phyloP scores from a whole-genome alignment of 108 stramenopile species.

The Seminavis robusta region DNA sequence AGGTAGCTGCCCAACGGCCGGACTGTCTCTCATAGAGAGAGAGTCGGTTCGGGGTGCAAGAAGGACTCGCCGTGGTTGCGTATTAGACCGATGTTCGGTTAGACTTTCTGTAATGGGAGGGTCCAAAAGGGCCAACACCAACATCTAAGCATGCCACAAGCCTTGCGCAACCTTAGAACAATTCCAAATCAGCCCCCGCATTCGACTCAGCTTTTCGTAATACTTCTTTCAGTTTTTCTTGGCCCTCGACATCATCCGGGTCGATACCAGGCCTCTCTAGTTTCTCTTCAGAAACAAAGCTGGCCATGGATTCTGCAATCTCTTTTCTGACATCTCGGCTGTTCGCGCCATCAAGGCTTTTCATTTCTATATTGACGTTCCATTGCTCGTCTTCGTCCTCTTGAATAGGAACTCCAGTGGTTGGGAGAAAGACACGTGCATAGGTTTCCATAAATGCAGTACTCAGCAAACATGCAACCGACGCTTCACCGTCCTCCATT shows the following conservation, averaged over 20 bases:
- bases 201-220: too few relatives aligned
- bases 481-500: slow-evolving; percentile 51
- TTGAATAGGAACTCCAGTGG: slow-evolving; percentile 56
- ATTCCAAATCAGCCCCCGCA: too few relatives aligned
- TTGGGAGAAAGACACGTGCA: slow-evolving; percentile 72
- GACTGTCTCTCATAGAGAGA: too few relatives aligned
- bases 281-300: slow-evolving; percentile 48
- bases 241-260: slow-evolving; percentile 34
- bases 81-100: too few relatives aligned
- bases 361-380: slow-evolving; percentile 30
- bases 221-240: slow-evolving; percentile 33
- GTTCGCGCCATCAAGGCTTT: slow-evolving; percentile 4
- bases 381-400: slow-evolving; percentile 56
- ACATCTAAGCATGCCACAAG: too few relatives aligned
- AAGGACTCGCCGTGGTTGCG: too few relatives aligned
- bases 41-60: too few relatives aligned
- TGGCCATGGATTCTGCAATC: slow-evolving; percentile 56
- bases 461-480: slow-evolving; percentile 79
- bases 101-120: too few relatives aligned
- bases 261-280: slow-evolving; percentile 55
- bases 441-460: slow-evolving; percentile 89
- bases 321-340: slow-evolving; percentile 62
- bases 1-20: too few relatives aligned
- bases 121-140: too few relatives aligned
- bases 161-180: too few relatives aligned